Conservation (phyloP, 1,284 basidiomycete species). For the Pseudozyma flocculosa region DNA sequence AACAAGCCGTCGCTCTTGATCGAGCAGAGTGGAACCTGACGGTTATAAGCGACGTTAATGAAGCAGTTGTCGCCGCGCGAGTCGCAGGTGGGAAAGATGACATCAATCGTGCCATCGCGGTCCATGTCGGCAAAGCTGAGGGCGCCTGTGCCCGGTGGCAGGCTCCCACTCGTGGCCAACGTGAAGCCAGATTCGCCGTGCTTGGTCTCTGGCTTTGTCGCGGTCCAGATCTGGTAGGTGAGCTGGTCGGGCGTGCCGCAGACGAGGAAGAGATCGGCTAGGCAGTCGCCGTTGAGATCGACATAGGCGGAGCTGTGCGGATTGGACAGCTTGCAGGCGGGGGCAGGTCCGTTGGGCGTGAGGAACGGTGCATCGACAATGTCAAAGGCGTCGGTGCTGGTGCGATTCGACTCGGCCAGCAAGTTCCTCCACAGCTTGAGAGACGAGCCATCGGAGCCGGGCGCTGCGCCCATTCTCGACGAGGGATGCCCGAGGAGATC, state of each 20-base stretch:
- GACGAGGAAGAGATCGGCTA: slow-evolving; percentile 87
- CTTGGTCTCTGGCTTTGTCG: slow-evolving; percentile 23
- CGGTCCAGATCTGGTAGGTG: slow-evolving; percentile 81
- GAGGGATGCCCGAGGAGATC: slow-evolving; percentile 75
- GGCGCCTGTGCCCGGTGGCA: slow-evolving; percentile 76
- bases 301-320: slow-evolving; percentile 95
- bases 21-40: slow-evolving; percentile 79
- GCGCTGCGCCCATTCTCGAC: too few relatives aligned
- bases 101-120: slow-evolving; percentile 93
- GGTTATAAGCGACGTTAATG: slow-evolving; percentile 91
- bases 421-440: slow-evolving; percentile 48
- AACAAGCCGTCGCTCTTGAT: slow-evolving; percentile 35
- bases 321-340: slow-evolving; percentile 70
- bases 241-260: slow-evolving; percentile 68
- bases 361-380: background rate
- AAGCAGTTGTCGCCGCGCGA: slow-evolving; percentile 65
- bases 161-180: slow-evolving; percentile 68
- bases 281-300: slow-evolving; percentile 92
- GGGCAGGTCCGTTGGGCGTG: slow-evolving; percentile 1
- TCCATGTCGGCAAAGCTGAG: slow-evolving; percentile 91
- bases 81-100: slow-evolving; percentile 83
- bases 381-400: slow-evolving; percentile 8
- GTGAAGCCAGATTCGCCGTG: slow-evolving; percentile 68
- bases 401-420: slow-evolving; percentile 6
- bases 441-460: too few relatives aligned